Percentiles rank a stretch among this genome's conserved stretches.
Conservation (phyloP, 2,329 filamentous ascomycete species). For the Aspergillus sojae region DNA sequence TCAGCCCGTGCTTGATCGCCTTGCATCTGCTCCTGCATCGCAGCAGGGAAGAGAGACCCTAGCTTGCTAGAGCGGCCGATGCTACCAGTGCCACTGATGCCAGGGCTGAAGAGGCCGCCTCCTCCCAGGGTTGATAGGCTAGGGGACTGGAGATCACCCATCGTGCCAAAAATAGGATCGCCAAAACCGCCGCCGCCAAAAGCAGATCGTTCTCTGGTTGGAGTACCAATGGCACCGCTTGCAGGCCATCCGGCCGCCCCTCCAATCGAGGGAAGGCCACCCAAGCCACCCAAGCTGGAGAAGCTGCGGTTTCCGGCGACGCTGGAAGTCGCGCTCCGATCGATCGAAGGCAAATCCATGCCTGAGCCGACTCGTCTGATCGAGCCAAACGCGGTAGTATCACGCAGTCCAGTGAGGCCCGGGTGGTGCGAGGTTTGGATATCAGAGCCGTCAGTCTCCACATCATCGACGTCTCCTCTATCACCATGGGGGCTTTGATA, state of each 20-base stretch:
- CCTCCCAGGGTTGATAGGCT: conserved; percentile 43
- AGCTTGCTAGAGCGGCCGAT: conserved; percentile 79
- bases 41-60: conserved; percentile 80
- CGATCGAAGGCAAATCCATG: conserved; percentile 66
- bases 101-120: conserved; percentile 65
- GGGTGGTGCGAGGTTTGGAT: conserved; percentile 55
- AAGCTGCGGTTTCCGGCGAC: conserved; percentile 74
- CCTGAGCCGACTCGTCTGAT: conserved; percentile 56
- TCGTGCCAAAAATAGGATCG: conserved; percentile 70
- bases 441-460: conserved; percentile 59
- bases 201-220: conserved; percentile 59
- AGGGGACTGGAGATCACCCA: conserved; percentile 70
- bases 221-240: conserved; percentile 74
- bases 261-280: conserved; percentile 58
- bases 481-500: conserved; percentile 88
- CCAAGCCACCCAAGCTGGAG: conserved; percentile 57
- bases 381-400: conserved; percentile 58
- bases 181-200: conserved; percentile 55
- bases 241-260: conserved; percentile 53
- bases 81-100: conserved; percentile 62
- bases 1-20: conserved; percentile 63
- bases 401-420: conserved; percentile 56
- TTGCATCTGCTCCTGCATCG: conserved; percentile 92
- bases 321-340: conserved; percentile 91
- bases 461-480: conserved; percentile 64